A percentile compares a stretch with the other conserved stretches of the same genome.
Conservation (phyloP, 2,329 filamentous ascomycete species). For the Furcasterigmium furcatum region DNA sequence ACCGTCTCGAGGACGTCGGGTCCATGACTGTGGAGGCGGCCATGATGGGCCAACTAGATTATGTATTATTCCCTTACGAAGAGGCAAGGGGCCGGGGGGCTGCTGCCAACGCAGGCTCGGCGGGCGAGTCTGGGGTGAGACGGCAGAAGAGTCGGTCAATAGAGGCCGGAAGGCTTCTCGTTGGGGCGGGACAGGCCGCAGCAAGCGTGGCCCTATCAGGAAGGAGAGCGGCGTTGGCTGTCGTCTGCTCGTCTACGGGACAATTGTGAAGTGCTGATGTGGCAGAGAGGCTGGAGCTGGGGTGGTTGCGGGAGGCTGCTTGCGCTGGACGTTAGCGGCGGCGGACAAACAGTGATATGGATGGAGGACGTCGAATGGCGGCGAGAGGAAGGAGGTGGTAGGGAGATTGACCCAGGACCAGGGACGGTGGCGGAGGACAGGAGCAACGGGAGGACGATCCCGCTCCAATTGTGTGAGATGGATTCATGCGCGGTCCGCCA, state of each 20-base stretch:
- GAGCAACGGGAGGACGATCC: conserved; percentile 3
- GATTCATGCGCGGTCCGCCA: conserved; percentile 2
- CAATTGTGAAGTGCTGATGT: conserved; percentile 11
- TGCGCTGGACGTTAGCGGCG: conserved; percentile 3
- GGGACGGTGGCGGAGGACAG: conserved; percentile 4
- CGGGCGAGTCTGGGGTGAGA: conserved; percentile 10
- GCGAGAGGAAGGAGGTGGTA: conserved; percentile 2
- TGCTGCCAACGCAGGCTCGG: conserved; percentile 3
- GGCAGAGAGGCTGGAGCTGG: conserved; percentile 4
- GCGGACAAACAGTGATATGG: conserved; percentile 1
- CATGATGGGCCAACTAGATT: conserved; percentile 8
- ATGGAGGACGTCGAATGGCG: neutral
- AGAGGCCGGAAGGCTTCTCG: neutral
- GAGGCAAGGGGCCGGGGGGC: neutral
- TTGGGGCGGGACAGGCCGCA: neutral
- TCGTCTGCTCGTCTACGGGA: conserved; percentile 9
- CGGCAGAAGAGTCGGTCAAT: conserved; percentile 11
- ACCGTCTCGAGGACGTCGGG: conserved; percentile 23
- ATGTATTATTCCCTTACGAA: neutral
- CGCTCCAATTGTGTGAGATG: conserved; percentile 1
- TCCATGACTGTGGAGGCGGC: conserved; percentile 8
- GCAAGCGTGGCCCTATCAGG: conserved; percentile 7
- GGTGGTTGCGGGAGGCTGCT: conserved; percentile 10
- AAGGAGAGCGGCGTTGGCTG: neutral
- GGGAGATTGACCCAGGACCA: conserved; percentile 1